A percentile compares a stretch with the other conserved stretches of the same genome.
Conservation (phyloP, 2,329 filamentous ascomycete species). For the Nothopassalora personata region DNA sequence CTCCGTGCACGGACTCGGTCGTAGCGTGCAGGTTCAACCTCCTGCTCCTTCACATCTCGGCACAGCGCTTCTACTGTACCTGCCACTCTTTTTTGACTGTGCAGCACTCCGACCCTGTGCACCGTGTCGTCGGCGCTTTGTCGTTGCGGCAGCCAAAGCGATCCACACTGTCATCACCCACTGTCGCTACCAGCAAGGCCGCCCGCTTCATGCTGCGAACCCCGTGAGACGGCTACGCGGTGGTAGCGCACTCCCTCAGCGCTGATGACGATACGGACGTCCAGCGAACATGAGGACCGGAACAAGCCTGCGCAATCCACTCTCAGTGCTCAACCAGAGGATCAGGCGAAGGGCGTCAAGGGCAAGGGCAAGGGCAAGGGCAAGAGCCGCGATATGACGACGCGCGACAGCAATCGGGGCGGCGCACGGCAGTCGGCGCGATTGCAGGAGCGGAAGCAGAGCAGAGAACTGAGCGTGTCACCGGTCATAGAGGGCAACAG, state of each 20-base stretch:
- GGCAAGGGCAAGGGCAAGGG: conserved; percentile 4
- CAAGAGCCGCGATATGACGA: conserved; percentile 22
- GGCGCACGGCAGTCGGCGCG: conserved; percentile 17
- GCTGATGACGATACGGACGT: conserved; percentile 38
- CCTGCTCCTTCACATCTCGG: background rate
- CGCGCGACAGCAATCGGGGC: conserved; percentile 8
- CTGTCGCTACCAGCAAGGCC: background rate
- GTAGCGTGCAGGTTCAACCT: background rate
- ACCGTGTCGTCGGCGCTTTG: background rate
- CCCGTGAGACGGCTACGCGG: background rate
- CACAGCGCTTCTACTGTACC: background rate
- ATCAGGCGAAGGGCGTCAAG: background rate
- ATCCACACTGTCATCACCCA: background rate
- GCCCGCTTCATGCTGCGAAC: background rate
- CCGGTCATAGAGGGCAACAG: conserved; percentile 8
- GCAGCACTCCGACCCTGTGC: background rate
- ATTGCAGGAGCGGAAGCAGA: conserved; percentile 20
- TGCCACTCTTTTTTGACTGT: background rate
- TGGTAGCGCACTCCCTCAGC: background rate
- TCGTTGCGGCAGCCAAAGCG: background rate
- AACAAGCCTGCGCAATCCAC: conserved; percentile 18
- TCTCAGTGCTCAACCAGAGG: conserved; percentile 6
- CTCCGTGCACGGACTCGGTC: too few species aligned
- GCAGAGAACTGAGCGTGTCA: conserved; percentile 12
- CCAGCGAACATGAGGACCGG: conserved; percentile 38